Evolutionary conservation across 2,329 filamentous ascomycete genomes (phyloP).

Genomic region (Pseudogymnoascus sp.): DNA sequence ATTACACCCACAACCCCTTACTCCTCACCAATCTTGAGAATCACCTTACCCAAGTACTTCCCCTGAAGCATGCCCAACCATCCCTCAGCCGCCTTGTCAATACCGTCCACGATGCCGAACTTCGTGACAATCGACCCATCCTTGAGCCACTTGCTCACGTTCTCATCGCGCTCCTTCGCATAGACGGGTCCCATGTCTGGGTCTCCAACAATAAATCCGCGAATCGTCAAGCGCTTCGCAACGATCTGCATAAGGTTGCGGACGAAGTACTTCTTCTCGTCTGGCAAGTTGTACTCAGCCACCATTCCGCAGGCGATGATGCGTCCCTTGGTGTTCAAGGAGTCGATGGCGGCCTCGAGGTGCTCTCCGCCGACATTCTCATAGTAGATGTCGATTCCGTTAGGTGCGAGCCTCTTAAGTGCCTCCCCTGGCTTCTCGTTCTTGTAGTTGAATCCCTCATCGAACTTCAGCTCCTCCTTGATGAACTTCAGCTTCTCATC

Average conservation of each 20-base stretch:
- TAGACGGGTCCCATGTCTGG: slow-evolving; percentile 55
- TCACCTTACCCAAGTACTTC: slow-evolving; percentile 66
- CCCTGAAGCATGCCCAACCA: slow-evolving; percentile 61
- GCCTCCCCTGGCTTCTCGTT: slow-evolving; percentile 60
- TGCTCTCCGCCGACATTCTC: slow-evolving; percentile 75
- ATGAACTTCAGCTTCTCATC: slow-evolving; percentile 70
- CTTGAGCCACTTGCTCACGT: slow-evolving; percentile 59
- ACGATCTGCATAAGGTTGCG: slow-evolving; percentile 55
- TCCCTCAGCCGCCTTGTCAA: slow-evolving; percentile 59
- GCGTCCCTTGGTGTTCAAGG: slow-evolving; percentile 56
- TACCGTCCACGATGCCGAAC: slow-evolving; percentile 54
- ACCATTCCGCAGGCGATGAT: slow-evolving; percentile 60
- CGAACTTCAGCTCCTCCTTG: slow-evolving; percentile 64
- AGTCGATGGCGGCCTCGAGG: slow-evolving; percentile 57
- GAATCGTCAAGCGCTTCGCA: slow-evolving; percentile 53
- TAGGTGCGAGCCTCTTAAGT: slow-evolving; percentile 57
- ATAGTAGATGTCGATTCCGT: slow-evolving; percentile 74
- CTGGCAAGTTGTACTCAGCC: slow-evolving; percentile 56
- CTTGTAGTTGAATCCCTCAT: slow-evolving; percentile 75
- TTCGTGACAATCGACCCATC: slow-evolving; percentile 59
- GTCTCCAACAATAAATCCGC: slow-evolving; percentile 61
- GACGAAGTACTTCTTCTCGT: slow-evolving; percentile 49
- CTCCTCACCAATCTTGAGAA: slow-evolving; percentile 49
- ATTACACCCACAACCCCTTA: neutral
- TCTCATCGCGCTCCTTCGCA: slow-evolving; percentile 54